Evolutionary conservation across 1,284 basidiomycete genomes (phyloP).

Genomic region (Ceratobasidium sp.): DNA sequence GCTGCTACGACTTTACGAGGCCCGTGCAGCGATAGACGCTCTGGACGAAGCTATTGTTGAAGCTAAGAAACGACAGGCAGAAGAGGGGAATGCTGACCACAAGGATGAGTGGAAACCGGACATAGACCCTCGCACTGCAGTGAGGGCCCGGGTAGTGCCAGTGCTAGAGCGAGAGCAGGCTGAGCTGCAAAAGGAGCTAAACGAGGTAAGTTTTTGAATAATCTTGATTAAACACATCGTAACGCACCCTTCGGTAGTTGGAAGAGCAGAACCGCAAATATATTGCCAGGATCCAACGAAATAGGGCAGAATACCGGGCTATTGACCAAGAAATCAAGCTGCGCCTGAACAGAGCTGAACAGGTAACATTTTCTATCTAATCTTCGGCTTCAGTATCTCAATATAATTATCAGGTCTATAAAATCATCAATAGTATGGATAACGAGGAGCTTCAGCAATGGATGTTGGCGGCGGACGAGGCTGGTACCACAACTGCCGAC

Average conservation of each 20-base stretch:
- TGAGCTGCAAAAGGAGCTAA: conserved; percentile 39
- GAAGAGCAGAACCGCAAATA: conserved; percentile 33
- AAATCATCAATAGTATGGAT: conserved; percentile 10
- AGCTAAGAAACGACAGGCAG: conserved; percentile 33
- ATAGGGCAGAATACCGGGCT: conserved; percentile 15
- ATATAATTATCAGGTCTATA: conserved; percentile 13
- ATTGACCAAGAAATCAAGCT: conserved; percentile 27
- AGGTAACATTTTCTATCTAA: neutral
- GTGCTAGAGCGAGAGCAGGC: conserved; percentile 38
- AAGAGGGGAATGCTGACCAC: conserved; percentile 16
- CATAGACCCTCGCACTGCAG: conserved; percentile 41
- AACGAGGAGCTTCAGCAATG: conserved; percentile 35
- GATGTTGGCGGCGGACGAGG: conserved; percentile 38
- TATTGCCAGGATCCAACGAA: conserved; percentile 20
- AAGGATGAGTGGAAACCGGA: conserved; percentile 42
- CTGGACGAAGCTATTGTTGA: conserved; percentile 41
- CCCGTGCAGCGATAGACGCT: conserved; percentile 41
- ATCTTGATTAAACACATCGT: neutral
- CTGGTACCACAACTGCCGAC: conserved; percentile 31
- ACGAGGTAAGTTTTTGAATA: conserved; percentile 16
- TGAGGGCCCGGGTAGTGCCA: conserved; percentile 40
- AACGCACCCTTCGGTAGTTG: neutral
- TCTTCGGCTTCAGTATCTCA: neutral
- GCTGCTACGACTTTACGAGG: conserved; percentile 39
- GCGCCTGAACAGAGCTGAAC: conserved; percentile 16